Conservation (phyloP, 1,139 yeast genomes). For the Candida buenavistaensis region DNA sequence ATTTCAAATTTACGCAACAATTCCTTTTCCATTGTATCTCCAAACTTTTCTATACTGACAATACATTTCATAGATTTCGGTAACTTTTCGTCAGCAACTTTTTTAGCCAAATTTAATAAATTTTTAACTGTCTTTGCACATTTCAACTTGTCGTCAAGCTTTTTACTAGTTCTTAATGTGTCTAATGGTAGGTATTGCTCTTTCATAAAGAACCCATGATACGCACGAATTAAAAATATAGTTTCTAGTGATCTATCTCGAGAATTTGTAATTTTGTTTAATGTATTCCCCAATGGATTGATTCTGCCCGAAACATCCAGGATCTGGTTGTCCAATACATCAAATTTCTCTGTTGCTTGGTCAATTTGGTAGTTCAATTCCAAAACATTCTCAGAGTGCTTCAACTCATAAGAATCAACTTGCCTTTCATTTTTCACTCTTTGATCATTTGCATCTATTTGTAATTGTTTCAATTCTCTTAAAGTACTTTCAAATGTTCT, state of each 20-base stretch:
- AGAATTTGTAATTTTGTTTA: slow-evolving; percentile 74
- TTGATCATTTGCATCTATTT: slow-evolving; percentile 51
- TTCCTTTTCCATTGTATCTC: slow-evolving; percentile 73
- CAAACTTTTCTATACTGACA: slow-evolving; percentile 62
- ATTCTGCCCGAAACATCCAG: slow-evolving; percentile 62
- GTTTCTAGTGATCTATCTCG: slow-evolving; percentile 76
- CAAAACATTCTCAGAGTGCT: slow-evolving; percentile 68
- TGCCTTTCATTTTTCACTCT: slow-evolving; percentile 52
- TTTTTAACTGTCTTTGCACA: slow-evolving; percentile 73
- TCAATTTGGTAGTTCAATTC: slow-evolving; percentile 53
- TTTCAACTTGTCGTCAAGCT: slow-evolving; percentile 53
- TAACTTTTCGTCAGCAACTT: slow-evolving; percentile 54
- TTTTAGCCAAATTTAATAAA: slow-evolving; percentile 61
- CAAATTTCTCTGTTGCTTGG: slow-evolving; percentile 46
- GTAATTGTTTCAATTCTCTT: slow-evolving; percentile 63
- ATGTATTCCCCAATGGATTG: slow-evolving; percentile 70
- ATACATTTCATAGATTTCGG: slow-evolving; percentile 53
- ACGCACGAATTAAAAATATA: slow-evolving; percentile 72
- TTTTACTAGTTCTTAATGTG: slow-evolving; percentile 41
- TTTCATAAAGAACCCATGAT: slow-evolving; percentile 67
- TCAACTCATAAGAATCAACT: slow-evolving; percentile 62
- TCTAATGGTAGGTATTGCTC: slow-evolving; percentile 66
- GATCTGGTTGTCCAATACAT: slow-evolving; percentile 58
- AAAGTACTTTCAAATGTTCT: slow-evolving; percentile 89
- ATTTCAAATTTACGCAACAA: slow-evolving; percentile 58